Conservation (phyloP, 805 yeast species). For the Candida namnaoensis region DNA sequence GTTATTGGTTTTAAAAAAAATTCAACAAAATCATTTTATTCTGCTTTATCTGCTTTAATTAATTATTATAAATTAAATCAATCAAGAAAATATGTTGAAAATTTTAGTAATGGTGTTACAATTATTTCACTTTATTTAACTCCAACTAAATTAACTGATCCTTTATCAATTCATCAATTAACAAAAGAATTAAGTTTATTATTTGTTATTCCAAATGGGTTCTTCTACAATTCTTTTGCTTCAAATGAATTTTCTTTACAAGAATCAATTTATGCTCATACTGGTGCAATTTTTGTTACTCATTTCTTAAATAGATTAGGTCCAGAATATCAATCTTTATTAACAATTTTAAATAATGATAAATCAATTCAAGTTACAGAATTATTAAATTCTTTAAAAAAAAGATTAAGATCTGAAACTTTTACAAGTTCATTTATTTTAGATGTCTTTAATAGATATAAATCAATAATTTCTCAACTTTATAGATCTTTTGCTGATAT, state of each 20-base stretch:
- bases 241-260: slow-evolving; percentile 79
- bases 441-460: slow-evolving; percentile 64
- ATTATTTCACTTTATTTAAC: slow-evolving; percentile 80
- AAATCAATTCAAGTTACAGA: slow-evolving; percentile 63
- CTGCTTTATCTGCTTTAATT: slow-evolving; percentile 80
- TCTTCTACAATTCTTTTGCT: slow-evolving; percentile 67
- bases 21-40: slow-evolving; percentile 78
- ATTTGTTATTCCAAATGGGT: slow-evolving; percentile 84
- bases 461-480: slow-evolving; percentile 67
- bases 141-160: slow-evolving; percentile 40
- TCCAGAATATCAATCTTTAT: slow-evolving; percentile 71
- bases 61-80: slow-evolving; percentile 81
- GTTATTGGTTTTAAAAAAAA: slow-evolving; percentile 83
- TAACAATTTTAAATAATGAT: slow-evolving; percentile 52
- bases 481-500: slow-evolving; percentile 88
- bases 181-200: slow-evolving; percentile 89
- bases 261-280: slow-evolving; percentile 91
- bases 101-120: slow-evolving; percentile 82
- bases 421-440: slow-evolving; percentile 79
- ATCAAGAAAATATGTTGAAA: slow-evolving; percentile 89
- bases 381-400: slow-evolving; percentile 70
- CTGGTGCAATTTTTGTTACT: slow-evolving; percentile 85
- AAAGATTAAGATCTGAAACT: slow-evolving; percentile 87
- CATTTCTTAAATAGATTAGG: slow-evolving; percentile 94
- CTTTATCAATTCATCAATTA: slow-evolving; percentile 78